A percentile compares a stretch with the other conserved stretches of the same genome.
These are phyloP conservation scores for Lasiosphaeriaceae sp. DNA, from an alignment of 495 filamentous ascomycete genomes.

Conservation along the genomic window DNA sequence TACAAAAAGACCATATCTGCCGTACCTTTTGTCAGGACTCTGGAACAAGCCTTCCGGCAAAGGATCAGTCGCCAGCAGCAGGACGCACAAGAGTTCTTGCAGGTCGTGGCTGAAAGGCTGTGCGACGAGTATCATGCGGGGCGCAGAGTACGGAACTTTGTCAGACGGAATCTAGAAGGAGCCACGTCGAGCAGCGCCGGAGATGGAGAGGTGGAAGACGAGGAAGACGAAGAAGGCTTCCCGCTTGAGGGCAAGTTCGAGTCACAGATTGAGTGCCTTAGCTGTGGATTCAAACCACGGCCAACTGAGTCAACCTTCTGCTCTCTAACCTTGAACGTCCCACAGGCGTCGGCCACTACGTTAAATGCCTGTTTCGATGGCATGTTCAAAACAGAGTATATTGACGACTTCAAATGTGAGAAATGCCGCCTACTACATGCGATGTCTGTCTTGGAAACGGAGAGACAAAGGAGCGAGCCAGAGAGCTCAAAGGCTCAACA, in stretches of 20 bases:
- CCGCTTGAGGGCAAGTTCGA: conserved; percentile 82
- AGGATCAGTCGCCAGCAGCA: conserved; percentile 92
- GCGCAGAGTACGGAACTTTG: conserved; percentile 57
- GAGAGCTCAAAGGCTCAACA: conserved; percentile 42
- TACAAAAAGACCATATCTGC: conserved; percentile 93
- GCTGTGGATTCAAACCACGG: conserved; percentile 84
- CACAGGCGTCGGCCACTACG: conserved; percentile 55
- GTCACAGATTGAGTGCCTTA: conserved; percentile 88
- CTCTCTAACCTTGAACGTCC: conserved; percentile 87
- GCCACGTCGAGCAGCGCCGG: neutral
- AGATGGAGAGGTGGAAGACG: conserved; percentile 43
- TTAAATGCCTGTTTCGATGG: conserved; percentile 76
- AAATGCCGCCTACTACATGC: conserved; percentile 85
- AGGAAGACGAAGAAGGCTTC: conserved; percentile 63
- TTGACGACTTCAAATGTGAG: conserved; percentile 95
- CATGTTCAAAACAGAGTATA: conserved; percentile 89
- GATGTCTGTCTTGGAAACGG: conserved; percentile 27
- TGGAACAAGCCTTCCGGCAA: conserved; percentile 84
- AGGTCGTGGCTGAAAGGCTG: conserved; percentile 86
- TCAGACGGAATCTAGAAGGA: conserved; percentile 19
- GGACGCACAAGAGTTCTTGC: conserved; percentile 97
- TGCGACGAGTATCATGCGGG: conserved; percentile 92
- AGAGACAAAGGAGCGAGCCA: conserved; percentile 36
- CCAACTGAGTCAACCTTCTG: conserved; percentile 81
- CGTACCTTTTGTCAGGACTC: conserved; percentile 65